These are phyloP conservation scores for Arachnomyces sp. DNA, from an alignment of 2,329 filamentous ascomycete genomes.

Conservation along the genomic window DNA sequence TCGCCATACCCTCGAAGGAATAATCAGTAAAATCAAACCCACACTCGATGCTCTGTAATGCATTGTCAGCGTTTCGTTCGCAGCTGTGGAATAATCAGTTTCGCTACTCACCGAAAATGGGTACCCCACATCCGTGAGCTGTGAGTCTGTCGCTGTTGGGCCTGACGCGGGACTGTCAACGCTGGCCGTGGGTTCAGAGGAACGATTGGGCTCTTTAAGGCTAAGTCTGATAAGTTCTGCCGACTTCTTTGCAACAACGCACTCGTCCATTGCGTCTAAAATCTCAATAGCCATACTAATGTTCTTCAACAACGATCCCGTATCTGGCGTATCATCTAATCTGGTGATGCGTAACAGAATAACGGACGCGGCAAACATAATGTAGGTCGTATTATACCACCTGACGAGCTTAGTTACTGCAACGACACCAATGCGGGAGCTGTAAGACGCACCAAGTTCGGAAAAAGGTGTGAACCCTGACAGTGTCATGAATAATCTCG, in stretches of 20 bases:
- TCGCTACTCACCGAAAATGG: conserved; percentile 9
- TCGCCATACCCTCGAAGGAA: conserved; percentile 28
- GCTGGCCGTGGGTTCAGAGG: conserved; percentile 13
- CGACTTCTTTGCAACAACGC: conserved; percentile 32
- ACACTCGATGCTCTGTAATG: too few relatives aligned
- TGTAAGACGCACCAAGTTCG: conserved; percentile 30
- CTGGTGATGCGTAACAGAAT: conserved; percentile 29
- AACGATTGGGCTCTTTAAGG: conserved; percentile 8
- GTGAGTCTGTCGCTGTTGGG: conserved; percentile 5
- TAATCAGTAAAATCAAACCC: conserved; percentile 31
- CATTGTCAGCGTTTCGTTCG: too few relatives aligned
- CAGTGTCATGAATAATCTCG: conserved; percentile 34
- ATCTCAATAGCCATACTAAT: conserved; percentile 34
- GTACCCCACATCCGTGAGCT: conserved; percentile 9
- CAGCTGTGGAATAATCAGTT: too few relatives aligned
- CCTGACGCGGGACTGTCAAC: conserved; percentile 4
- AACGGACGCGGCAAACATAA: conserved; percentile 33
- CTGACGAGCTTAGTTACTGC: conserved; percentile 14
- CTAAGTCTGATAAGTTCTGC: conserved; percentile 30
- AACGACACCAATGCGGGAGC: too few relatives aligned
- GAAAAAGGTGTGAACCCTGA: conserved; percentile 32
- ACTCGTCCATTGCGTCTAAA: conserved; percentile 37
- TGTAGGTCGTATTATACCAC: conserved; percentile 39
- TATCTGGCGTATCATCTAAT: conserved; percentile 20
- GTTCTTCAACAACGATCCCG: conserved; percentile 20